Base-by-base conservation (phyloP, 2,329 filamentous ascomycete genomes). In the Xylariales sp. region DNA sequence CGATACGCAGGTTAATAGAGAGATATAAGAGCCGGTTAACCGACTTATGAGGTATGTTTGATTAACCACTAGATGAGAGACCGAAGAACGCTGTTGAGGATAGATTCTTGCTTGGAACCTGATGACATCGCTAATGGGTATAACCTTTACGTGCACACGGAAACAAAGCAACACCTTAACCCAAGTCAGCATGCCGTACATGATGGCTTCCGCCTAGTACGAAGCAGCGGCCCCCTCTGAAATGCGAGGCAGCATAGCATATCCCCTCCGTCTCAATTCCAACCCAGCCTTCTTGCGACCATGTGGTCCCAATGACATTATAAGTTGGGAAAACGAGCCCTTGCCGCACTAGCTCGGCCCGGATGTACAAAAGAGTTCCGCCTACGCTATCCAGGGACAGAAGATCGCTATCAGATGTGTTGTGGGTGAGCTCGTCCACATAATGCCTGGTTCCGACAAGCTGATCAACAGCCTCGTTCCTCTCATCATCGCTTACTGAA, bases 221-320 rank as follows among this genome's bases (percentile, higher is more conserved):
- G 18, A 55, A 61, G 37, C 57, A 61, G 3, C 54, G 51, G 21
- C 54, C 53, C 8, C 55, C 54, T 25, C 53, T 48, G 9, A 53
- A 34, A 10, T 51, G 51, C 31, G 51, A 51, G 3, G 52, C 53
- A 27, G 53, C 39, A 32, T 63, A 65, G 46, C 60, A 64, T 14
- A 65, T 45, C 1, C 62, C 61, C 39, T 65, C 62, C 3, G 61
- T 59, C 48, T 64, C 62, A 16, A 64, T 53, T 2, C 62, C 62
- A 12, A 58, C 54, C 52, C 53, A 59, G 5, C 62, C 62, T 4
- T 60, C 51, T 25, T 54, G 53, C 8, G 51, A 49, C 60, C 60
- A 64, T 3, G 56, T 58, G 6, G 60, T 59, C n/a, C 62, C 60
- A 9, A 61, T 53, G 6, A 62, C 50, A 31, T 59, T 57, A 24